Conservation (phyloP, 805 yeast species). For the Metschnikowia colocasiae region DNA sequence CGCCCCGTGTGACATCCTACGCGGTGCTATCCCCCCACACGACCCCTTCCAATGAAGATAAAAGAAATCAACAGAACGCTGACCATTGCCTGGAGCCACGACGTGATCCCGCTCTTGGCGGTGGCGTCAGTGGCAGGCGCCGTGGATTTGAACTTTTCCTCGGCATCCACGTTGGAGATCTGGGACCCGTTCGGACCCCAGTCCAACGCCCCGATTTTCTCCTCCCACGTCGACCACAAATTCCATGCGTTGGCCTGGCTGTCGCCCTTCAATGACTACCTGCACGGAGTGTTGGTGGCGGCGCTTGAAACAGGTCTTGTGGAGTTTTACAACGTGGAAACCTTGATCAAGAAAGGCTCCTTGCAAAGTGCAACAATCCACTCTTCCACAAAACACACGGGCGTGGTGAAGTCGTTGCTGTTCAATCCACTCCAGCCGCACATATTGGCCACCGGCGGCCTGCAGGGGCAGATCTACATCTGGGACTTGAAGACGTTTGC, state of each 20-base stretch:
- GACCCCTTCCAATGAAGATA: conserved; percentile 44
- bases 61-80: conserved; percentile 82
- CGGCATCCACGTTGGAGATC: conserved; percentile 72
- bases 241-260: conserved; percentile 89
- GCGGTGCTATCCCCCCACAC: background rate
- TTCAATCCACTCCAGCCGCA: conserved; percentile 74
- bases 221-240: conserved; percentile 33
- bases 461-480: conserved; percentile 81
- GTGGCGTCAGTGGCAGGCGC: conserved; percentile 97
- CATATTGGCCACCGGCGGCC: conserved; percentile 80
- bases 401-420: conserved; percentile 66
- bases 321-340: conserved; percentile 70
- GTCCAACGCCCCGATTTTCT: conserved; percentile 30
- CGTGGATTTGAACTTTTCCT: conserved; percentile 80
- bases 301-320: conserved; percentile 82
- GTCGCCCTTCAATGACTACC: conserved; percentile 44
- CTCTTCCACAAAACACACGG: conserved; percentile 55
- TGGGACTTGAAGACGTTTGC: conserved; percentile 78
- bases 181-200: conserved; percentile 59
- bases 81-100: conserved; percentile 94
- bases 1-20: background rate
- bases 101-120: conserved; percentile 68
- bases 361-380: conserved; percentile 45
- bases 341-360: conserved; percentile 41
- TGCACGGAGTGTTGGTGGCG: conserved; percentile 69